Conservation (phyloP, 129 eudicot species). For the Calendula officinalis region DNA sequence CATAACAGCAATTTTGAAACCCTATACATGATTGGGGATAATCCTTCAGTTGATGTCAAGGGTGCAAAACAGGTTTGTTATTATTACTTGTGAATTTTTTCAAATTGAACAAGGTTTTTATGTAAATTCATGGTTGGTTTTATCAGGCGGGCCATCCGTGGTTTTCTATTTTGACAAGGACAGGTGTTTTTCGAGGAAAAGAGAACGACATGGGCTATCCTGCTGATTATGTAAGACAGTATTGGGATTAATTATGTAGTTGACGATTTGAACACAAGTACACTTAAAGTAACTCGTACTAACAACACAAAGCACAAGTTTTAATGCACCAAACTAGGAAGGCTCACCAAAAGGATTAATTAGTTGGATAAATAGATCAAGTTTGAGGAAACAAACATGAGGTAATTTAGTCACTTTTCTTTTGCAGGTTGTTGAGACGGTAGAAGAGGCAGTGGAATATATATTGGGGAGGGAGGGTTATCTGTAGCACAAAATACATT, state of each 20-base stretch:
- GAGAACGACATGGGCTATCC: constrained; percentile 60
- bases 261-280: no score
- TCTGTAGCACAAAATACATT: constrained; percentile 6
- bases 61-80: constrained; percentile 81
- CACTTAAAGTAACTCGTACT: neutral
- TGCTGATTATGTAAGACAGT: constrained; percentile 59
- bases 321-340: neutral
- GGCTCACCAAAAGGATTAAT: neutral
- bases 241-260: constrained; percentile 2
- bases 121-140: constrained; percentile 1
- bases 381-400: neutral
- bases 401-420: neutral
- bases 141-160: constrained; percentile 86
- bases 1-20: constrained; percentile 35
- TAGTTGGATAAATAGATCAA: neutral
- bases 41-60: constrained; percentile 80
- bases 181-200: constrained; percentile 77
- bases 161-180: constrained; percentile 81
- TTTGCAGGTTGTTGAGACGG: constrained; percentile 75
- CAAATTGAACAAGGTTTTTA: constrained; percentile 12
- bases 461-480: constrained; percentile 32
- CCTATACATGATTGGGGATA: constrained; percentile 88
- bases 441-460: constrained; percentile 81
- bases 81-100: neutral
- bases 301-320: neutral